Conservation (phyloP, 331 rosid species). For the Malus hybrid region DNA sequence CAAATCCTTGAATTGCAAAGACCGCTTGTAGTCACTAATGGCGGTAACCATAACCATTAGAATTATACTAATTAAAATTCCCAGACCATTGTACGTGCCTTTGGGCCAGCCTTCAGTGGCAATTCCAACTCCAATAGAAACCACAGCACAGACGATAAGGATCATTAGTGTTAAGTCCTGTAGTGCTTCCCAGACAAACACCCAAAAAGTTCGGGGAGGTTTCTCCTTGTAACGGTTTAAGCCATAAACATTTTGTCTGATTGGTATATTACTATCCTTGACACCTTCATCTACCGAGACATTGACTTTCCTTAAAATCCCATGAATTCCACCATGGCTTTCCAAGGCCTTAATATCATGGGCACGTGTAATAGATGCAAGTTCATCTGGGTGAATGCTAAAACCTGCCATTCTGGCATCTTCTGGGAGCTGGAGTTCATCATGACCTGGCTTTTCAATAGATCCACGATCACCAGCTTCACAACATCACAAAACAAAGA, state of each 20-base stretch:
- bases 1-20: conserved; percentile 76
- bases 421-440: conserved; percentile 43
- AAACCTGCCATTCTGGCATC: conserved; percentile 72
- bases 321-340: conserved; percentile 45
- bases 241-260: conserved; percentile 72
- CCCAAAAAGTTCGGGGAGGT: conserved; percentile 53
- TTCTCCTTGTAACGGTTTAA: conserved; percentile 65
- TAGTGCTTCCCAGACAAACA: conserved; percentile 84
- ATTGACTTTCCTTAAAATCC: conserved; percentile 41
- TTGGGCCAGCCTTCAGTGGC: conserved; percentile 94
- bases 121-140: conserved; percentile 71
- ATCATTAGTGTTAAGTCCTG: conserved; percentile 80
- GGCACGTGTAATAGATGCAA: conserved; percentile 60
- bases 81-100: conserved; percentile 80
- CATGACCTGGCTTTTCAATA: conserved; percentile 5
- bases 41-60: conserved; percentile 87
- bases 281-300: conserved; percentile 56
- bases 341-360: conserved; percentile 47
- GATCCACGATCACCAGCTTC: conserved; percentile 39
- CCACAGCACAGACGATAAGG: conserved; percentile 77
- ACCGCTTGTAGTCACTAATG: conserved; percentile 78
- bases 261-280: conserved; percentile 28
- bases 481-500: conserved; percentile 21
- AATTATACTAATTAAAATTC: conserved; percentile 72
- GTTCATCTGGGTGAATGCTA: conserved; percentile 82